A percentile compares a stretch with the other conserved stretches of the same genome.
Evolutionary conservation across 1,284 basidiomycete species (phyloP).

Genomic region (Ceratobasidium sp.): DNA sequence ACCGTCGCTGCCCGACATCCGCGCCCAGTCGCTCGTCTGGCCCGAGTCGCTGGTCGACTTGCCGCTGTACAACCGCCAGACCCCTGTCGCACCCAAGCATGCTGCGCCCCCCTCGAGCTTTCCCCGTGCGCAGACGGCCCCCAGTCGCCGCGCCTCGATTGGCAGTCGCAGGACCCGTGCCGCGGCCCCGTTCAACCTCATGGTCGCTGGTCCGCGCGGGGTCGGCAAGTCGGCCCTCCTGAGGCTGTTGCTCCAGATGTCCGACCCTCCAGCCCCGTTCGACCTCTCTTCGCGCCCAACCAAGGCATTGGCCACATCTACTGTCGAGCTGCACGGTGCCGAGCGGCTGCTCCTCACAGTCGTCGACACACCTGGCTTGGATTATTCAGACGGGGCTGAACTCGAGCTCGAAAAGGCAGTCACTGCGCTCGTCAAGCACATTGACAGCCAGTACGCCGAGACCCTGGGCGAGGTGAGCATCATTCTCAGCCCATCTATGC

Average conservation of each 20-base stretch:
- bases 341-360: conserved; percentile 76
- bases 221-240: conserved; percentile 84
- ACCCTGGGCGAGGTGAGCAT: conserved; percentile 78
- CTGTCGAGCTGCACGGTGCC: conserved; percentile 70
- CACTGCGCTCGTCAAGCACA: conserved; percentile 69
- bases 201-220: conserved; percentile 80
- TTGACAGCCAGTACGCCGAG: conserved; percentile 79
- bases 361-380: conserved; percentile 81
- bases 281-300: conserved; percentile 67
- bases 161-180: conserved; percentile 64
- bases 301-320: conserved; percentile 65
- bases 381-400: conserved; percentile 73
- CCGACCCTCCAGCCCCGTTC: conserved; percentile 9
- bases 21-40: conserved; percentile 76
- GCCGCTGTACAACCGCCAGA: conserved; percentile 42
- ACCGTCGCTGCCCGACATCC: conserved; percentile 77
- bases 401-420: conserved; percentile 78
- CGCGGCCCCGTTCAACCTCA: conserved; percentile 82
- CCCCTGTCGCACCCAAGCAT: conserved; percentile 35
- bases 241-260: conserved; percentile 46
- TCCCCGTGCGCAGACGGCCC: conserved; percentile 51
- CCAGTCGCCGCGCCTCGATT: conserved; percentile 54
- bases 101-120: conserved; percentile 47
- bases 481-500: background rate
- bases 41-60: conserved; percentile 75